These are phyloP conservation scores for Dryas drummondii DNA, from an alignment of 306 rosid genomes.

Conservation along the genomic window DNA sequence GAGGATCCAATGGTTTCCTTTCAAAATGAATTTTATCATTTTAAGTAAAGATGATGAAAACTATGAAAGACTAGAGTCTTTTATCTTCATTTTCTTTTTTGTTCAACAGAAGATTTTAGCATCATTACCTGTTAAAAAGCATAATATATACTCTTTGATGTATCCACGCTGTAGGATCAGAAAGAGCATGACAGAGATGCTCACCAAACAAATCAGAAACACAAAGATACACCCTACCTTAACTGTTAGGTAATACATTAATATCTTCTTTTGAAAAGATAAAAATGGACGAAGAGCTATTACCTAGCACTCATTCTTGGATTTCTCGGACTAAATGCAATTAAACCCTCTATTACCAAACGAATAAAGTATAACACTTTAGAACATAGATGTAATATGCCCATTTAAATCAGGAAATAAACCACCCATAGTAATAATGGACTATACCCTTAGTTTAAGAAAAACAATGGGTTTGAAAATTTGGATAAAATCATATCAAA, in stretches of 20 bases:
- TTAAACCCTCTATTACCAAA: background rate
- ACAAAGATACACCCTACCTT: constrained; percentile 8
- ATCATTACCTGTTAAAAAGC: too few species aligned
- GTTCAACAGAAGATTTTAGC: too few species aligned
- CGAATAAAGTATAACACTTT: background rate
- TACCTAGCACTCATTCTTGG: background rate
- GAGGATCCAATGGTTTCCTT: too few species aligned
- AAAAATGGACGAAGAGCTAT: background rate
- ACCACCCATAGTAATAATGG: background rate
- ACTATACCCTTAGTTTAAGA: background rate
- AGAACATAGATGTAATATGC: background rate
- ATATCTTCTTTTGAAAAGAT: background rate
- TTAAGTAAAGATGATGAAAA: too few species aligned
- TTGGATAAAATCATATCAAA: background rate
- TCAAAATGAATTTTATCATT: too few species aligned
- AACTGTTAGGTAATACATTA: constrained; percentile 5
- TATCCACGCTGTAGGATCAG: background rate
- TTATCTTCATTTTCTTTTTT: too few species aligned
- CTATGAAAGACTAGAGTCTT: too few species aligned
- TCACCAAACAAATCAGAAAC: constrained; percentile 7
- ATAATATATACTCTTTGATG: too few species aligned
- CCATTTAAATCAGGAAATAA: background rate
- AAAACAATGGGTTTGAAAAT: background rate
- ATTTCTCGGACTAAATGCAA: background rate
- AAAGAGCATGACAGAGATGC: background rate